phyloP scores from a whole-genome alignment of 495 filamentous ascomycete species.

The Penicillium egyptiacum region DNA sequence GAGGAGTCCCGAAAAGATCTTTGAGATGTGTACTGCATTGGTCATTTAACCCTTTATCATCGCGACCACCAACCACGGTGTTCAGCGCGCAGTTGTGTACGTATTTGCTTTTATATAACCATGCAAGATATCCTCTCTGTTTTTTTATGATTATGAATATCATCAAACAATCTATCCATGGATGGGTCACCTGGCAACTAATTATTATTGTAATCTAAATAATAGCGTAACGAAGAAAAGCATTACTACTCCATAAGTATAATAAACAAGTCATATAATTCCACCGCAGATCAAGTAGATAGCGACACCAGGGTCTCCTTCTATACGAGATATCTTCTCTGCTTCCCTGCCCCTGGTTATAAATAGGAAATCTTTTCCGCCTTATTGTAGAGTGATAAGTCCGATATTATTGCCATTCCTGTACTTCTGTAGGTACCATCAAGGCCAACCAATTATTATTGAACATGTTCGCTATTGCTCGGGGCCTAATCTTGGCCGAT shows the following conservation, averaged over 20 bases:
- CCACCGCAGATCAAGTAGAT: too few relatives aligned
- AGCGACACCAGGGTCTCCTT: too few relatives aligned
- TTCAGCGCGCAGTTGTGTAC: constrained; percentile 22
- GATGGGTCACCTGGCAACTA: neutral
- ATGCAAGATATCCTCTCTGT: constrained; percentile 28
- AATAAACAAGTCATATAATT: too few relatives aligned
- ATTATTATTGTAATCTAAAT: neutral
- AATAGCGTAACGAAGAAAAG: neutral
- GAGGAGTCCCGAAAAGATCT: constrained; percentile 46
- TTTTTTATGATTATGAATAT: constrained; percentile 9
- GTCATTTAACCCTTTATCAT: constrained; percentile 13
- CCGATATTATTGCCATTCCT: too few relatives aligned
- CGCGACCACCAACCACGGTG: constrained; percentile 18
- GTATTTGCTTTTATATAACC: constrained; percentile 26
- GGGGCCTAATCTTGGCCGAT: constrained; percentile 3
- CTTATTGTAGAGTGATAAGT: too few relatives aligned
- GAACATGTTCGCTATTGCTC: too few relatives aligned
- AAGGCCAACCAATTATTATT: too few relatives aligned
- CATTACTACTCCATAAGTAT: too few relatives aligned
- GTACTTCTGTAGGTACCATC: too few relatives aligned
- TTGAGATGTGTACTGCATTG: constrained; percentile 21
- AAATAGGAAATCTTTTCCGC: too few relatives aligned
- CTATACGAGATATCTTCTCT: too few relatives aligned
- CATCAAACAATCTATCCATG: neutral
- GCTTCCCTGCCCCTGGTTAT: too few relatives aligned